Base-by-base conservation (phyloP, 2,329 filamentous ascomycete species). In the Malbranchea zuffiana region DNA sequence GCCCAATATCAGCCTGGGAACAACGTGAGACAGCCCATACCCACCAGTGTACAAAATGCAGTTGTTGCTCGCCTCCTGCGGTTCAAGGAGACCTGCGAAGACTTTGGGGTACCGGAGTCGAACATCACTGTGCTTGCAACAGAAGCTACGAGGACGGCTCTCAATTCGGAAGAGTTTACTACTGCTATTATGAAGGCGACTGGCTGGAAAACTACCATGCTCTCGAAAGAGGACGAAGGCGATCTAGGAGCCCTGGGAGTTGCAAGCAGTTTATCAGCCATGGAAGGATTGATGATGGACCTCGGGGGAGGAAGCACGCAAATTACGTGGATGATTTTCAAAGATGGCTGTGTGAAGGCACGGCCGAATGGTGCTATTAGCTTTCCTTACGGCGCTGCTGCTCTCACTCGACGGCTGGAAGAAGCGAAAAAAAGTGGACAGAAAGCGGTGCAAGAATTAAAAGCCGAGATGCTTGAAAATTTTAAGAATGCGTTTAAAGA, bases 221-320 rank as follows among this genome's bases (percentile, higher is more conserved):
- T 94, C 8, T 72, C 78, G 1, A 87, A 87, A 37, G 74, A 78
- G 45, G 82, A 86, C 21, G 87, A 95, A 61, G 87, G 84, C 0
- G 65, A 82, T 18, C 75, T 92, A 38, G 87, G 87, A 1, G 82
- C 85, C 3, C 72, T 86, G 67, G 87, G 87, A 1, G 81, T 87
- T 5, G 78, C 84, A 16, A 87, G 82, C 48, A 78, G 77, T 16
- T 77, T 88, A 44, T 67, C 68, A 6, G 56, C 69, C 5, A 75
- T 88, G n/a, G 71, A 75, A 38, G 86, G 84, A 0, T 59, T 94
- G 20, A 83, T 92, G 45, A 82, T 94, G 65, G 86, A 94, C 60
- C 69, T 94, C 1, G 86, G 87, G 23, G 85, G 85, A 26, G 78
- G 78, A 3, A 79, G 74, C 48, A 78, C 75, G 17, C 79, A 83